Base-by-base conservation (phyloP, 2,329 filamentous ascomycete genomes). In the Monosporascus sp. region DNA sequence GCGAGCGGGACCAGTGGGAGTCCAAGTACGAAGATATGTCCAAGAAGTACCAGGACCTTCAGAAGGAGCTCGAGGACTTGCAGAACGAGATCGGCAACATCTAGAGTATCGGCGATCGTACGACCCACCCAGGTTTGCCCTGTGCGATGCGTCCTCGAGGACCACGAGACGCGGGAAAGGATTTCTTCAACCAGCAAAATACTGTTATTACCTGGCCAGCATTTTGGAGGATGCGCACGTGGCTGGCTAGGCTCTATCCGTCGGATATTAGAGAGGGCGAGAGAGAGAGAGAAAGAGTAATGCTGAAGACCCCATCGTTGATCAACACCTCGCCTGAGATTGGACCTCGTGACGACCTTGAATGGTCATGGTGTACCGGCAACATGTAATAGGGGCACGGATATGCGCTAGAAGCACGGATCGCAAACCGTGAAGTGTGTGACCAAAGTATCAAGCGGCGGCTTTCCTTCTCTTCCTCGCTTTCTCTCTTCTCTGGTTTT, bases 1-100 rank as follows among this genome's bases (percentile, higher is more conserved):
- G 84, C 69, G 85, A 92, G 72, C 88, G 90, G 68, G 91, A 97
- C 75, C 85, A 92, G 75, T 97, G 92, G 92, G 94, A 97, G 81
- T 72, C 81, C 75, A 97, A 99, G 81, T 97, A 95, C 78, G 94
- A 97, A 78, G 93, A 97, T 74, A 95, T 96, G 88, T 75, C 87
- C 66, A 88, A 92, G 85, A 96, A 97, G 79, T 88, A 95, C 80
- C 86, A 95, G 69, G 88, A 93, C 62, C 89, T 97, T 75, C 89
- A 94, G 77, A 76, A 67, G 60, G 63, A 67, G 43, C 47, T 67
- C 45, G 63, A 96, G 69, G 89, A 96, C 64, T 89, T 97, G 75
- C 89, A 94, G 77, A 74, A 79, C 65, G 92, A 96, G 77, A 92
- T 97, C 76, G 88, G 87, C 81, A 94, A 91, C 78, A 92, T 97